These are phyloP conservation scores for Diatrype stigma DNA, from an alignment of 2,329 filamentous ascomycete genomes.

Conservation along the genomic window DNA sequence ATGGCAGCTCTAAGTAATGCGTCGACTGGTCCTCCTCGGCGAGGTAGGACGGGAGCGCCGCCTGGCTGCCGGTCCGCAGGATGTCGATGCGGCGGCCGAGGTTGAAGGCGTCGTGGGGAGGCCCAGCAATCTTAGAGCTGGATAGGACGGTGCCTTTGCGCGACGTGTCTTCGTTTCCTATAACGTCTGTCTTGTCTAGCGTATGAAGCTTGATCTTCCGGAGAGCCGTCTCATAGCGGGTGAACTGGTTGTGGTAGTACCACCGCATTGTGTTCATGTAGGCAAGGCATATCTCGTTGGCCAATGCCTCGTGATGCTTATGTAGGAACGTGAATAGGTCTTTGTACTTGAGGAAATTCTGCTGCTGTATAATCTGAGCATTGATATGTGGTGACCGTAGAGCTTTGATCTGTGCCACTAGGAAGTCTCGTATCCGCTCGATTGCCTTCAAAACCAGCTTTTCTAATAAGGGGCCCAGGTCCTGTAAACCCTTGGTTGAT, in stretches of 20 bases:
- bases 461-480: conserved; percentile 79
- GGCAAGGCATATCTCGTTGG: conserved; percentile 84
- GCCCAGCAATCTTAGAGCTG: conserved; percentile 44
- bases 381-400: conserved; percentile 94
- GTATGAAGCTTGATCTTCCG: conserved; percentile 79
- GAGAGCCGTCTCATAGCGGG: conserved; percentile 77
- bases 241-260: conserved; percentile 94
- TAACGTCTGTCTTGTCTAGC: conserved; percentile 76
- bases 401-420: conserved; percentile 92
- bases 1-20: conserved; percentile 86
- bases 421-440: conserved; percentile 88
- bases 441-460: conserved; percentile 87
- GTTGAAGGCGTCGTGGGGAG: conserved; percentile 81
- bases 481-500: conserved; percentile 71
- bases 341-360: conserved; percentile 83
- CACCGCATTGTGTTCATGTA: conserved; percentile 99
- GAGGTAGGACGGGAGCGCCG: conserved; percentile 79
- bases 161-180: conserved; percentile 72
- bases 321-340: conserved; percentile 84
- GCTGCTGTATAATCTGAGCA: conserved; percentile 92
- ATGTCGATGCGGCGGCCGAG: conserved; percentile 82
- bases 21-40: conserved; percentile 84
- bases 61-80: conserved; percentile 67
- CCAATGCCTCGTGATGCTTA: conserved; percentile 75
- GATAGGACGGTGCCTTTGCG: conserved; percentile 60